phyloP scores from a whole-genome alignment of 371 early-diverging fungal genomes.

The Dinochytrium kinnereticum region DNA sequence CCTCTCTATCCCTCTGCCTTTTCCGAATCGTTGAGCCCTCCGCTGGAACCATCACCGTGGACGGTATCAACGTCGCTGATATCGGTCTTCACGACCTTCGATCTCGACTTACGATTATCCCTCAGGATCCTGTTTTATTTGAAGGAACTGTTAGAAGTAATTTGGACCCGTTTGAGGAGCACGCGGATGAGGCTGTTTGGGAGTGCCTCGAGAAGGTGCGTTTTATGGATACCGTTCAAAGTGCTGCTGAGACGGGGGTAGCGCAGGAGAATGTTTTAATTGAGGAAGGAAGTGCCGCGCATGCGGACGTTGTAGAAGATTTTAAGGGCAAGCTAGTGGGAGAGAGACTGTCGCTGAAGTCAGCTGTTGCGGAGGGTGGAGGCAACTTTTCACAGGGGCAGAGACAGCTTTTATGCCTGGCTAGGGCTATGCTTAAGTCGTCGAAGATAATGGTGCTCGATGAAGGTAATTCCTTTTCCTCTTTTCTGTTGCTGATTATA shows the following conservation, averaged over 20 bases:
- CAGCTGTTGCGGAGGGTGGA: slow-evolving; percentile 40
- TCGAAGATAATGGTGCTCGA: slow-evolving; percentile 57
- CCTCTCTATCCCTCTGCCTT: slow-evolving; percentile 61
- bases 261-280: too few species aligned
- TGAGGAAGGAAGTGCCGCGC: background rate
- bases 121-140: slow-evolving; percentile 57
- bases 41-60: slow-evolving; percentile 70
- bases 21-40: slow-evolving; percentile 64
- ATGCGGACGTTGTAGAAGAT: background rate
- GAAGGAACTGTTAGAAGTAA: slow-evolving; percentile 46
- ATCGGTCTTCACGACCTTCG: slow-evolving; percentile 47
- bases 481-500: background rate
- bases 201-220: slow-evolving; percentile 25
- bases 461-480: slow-evolving; percentile 53
- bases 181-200: slow-evolving; percentile 57
- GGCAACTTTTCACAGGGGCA: slow-evolving; percentile 58
- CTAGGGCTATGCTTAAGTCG: slow-evolving; percentile 56
- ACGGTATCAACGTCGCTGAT: slow-evolving; percentile 53
- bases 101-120: slow-evolving; percentile 51
- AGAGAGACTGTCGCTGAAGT: slow-evolving; percentile 13
- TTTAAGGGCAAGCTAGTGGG: too few species aligned
- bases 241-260: background rate
- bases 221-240: slow-evolving; percentile 11
- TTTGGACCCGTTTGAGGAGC: slow-evolving; percentile 70
- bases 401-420: slow-evolving; percentile 62